A percentile compares a stretch with the other conserved stretches of the same genome.
Conservation (phyloP, 1,284 basidiomycete species). For the Fistulinella staudtii region DNA sequence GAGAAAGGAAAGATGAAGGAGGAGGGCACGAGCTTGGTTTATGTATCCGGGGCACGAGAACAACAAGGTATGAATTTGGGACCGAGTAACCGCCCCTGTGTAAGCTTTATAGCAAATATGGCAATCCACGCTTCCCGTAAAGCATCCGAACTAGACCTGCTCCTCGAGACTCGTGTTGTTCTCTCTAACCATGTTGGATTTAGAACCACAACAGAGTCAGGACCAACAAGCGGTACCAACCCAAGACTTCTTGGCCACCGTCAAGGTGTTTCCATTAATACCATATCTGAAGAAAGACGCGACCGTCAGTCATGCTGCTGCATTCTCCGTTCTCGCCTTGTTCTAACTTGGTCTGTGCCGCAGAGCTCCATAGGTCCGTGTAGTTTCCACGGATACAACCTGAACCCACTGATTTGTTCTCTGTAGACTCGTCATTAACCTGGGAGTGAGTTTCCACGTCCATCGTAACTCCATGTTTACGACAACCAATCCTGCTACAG, state of each 20-base stretch:
- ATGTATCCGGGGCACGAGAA: slow-evolving; percentile 29
- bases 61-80: slow-evolving; percentile 29
- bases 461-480: neutral
- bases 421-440: slow-evolving; percentile 68
- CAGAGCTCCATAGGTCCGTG: slow-evolving; percentile 29
- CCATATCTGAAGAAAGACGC: slow-evolving; percentile 66
- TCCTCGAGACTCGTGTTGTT: slow-evolving; percentile 13
- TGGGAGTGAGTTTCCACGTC: slow-evolving; percentile 64
- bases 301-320: slow-evolving; percentile 47
- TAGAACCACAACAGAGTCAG: slow-evolving; percentile 39
- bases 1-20: slow-evolving; percentile 32
- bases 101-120: slow-evolving; percentile 20
- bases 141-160: slow-evolving; percentile 1
- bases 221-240: slow-evolving; percentile 47
- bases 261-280: slow-evolving; percentile 75
- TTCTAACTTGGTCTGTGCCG: slow-evolving; percentile 11
- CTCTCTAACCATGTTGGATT: slow-evolving; percentile 41
- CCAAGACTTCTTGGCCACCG: slow-evolving; percentile 51
- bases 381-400: neutral
- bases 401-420: slow-evolving; percentile 12
- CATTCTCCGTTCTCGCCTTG: neutral
- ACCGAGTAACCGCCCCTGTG: slow-evolving; percentile 3
- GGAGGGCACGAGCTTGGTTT: slow-evolving; percentile 17
- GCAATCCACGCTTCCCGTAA: slow-evolving; percentile 5
- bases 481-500: slow-evolving; percentile 34